phyloP scores from a whole-genome alignment of 2,329 filamentous ascomycete species.

The Dryadomyces quercus-mongolicae region DNA sequence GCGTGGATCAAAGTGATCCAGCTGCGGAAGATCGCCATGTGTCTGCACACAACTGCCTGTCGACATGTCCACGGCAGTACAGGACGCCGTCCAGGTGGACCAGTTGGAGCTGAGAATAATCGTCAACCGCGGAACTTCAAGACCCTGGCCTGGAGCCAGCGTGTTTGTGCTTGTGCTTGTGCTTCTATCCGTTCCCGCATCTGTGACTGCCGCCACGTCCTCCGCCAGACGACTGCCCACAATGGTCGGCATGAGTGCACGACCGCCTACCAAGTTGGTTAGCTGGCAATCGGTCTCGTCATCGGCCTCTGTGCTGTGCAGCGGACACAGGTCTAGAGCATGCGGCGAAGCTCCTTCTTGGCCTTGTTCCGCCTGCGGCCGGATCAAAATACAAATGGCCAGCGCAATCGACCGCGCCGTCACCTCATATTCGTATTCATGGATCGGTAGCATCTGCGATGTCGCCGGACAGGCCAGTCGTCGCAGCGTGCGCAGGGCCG shows the following conservation, averaged over 20 bases:
- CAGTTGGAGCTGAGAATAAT: background rate
- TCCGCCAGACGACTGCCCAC: background rate
- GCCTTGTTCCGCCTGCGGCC: background rate
- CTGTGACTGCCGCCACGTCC: background rate
- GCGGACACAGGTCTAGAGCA: background rate
- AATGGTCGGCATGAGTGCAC: background rate
- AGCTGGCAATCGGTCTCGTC: background rate
- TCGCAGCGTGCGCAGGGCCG: background rate
- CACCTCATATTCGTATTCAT: constrained; percentile 2
- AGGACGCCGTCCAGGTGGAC: constrained; percentile 5
- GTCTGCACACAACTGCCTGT: background rate
- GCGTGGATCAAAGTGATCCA: background rate
- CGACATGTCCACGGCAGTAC: background rate
- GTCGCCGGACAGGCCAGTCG: background rate
- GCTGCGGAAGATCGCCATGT: background rate
- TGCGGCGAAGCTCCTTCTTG: background rate
- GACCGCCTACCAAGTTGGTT: background rate
- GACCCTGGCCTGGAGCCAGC: background rate
- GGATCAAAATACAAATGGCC: background rate
- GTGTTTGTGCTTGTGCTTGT: too few species aligned
- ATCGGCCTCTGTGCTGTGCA: background rate
- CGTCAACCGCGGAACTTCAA: background rate
- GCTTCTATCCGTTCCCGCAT: too few species aligned
- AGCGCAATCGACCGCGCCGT: background rate
- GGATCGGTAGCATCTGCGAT: background rate